These are phyloP conservation scores for Vitis hybrid DNA, from an alignment of 177 flowering plant species.

Conservation along the genomic window DNA sequence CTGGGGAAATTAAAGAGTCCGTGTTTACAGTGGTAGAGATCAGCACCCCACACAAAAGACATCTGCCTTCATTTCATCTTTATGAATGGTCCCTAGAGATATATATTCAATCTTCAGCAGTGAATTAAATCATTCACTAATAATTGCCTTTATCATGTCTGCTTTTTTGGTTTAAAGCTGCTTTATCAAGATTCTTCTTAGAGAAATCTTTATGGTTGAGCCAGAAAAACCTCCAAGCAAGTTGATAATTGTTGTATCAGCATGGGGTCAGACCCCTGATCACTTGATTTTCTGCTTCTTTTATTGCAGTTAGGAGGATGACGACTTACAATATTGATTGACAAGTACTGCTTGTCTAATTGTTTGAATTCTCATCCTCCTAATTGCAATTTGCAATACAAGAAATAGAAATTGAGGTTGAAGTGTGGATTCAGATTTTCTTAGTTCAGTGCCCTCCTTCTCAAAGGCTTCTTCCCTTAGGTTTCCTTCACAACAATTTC, in stretches of 20 bases:
- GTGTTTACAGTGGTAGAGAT: no score
- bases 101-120: not conserved
- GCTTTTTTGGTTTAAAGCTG: slow-evolving; percentile 12
- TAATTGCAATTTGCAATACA: no score
- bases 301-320: not conserved
- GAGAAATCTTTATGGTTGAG: not conserved
- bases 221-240: not conserved
- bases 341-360: not conserved
- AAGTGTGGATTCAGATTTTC: no score
- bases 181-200: slow-evolving; percentile 16
- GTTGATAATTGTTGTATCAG: not conserved
- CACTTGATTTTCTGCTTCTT: not conserved
- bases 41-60: not conserved
- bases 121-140: slow-evolving; percentile 12
- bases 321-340: not conserved
- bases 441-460: no score
- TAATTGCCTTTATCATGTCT: slow-evolving; percentile 6
- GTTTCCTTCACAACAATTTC: no score
- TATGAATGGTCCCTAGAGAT: slow-evolving; percentile 2
- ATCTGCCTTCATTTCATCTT: not conserved
- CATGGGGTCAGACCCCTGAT: slow-evolving; percentile 11
- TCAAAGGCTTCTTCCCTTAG: no score
- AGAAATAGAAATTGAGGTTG: no score
- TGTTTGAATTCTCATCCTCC: no score
- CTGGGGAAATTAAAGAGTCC: no score